Evolutionary conservation across 805 yeast genomes (phyloP), one percentile per base, ranked within the genome.

Genomic region (Brettanomyces anomalus): DNA sequence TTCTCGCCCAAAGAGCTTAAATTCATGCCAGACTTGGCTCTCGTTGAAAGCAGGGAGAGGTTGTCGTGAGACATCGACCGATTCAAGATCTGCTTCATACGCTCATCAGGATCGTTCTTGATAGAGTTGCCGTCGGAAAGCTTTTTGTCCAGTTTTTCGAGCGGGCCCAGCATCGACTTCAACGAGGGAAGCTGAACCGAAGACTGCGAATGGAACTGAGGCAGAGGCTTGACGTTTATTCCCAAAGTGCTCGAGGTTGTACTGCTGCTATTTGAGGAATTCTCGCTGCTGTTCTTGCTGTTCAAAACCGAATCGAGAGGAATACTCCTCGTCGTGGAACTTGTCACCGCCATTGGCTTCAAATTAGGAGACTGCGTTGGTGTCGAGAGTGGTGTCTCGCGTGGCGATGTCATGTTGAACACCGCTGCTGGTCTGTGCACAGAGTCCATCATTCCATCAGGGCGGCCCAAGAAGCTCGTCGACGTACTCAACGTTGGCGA

Each of bases 351-450:
- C 16, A 14, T 14, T 6, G 67, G 62, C 42, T 49, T 54, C 44
- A 64, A 50, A 15, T 56, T 57, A n/a, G 68, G 68, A 5, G 68
- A 64, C 41, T 64, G 68, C 33, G 57, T 36, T 1, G 68, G 68
- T 0, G 67, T 62, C 2, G 58, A 42, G 15, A 60, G 46, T 18
- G 67, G 68, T 14, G 63, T 60, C 28, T 61, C 65, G 2, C 46
- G 41, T 4, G 67, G 67, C 2, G 68, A 59, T 4, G 62, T 54
- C 19, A 62, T 52, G 40, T 56, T 61, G 49, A 61, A 61, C 19
- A 58, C 53, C 33, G 60, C 58, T 49, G 49, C 50, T 5, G 60
- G 49, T 33, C 45, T 49, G 24, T 51, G 52, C 18, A 46, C 42
- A 8, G 33, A 31, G 8, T 51, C 59, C 1, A 24, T 3, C 6